Conservation (phyloP, 768 basidiomycete genomes). For the Tephrocybe sp. region DNA sequence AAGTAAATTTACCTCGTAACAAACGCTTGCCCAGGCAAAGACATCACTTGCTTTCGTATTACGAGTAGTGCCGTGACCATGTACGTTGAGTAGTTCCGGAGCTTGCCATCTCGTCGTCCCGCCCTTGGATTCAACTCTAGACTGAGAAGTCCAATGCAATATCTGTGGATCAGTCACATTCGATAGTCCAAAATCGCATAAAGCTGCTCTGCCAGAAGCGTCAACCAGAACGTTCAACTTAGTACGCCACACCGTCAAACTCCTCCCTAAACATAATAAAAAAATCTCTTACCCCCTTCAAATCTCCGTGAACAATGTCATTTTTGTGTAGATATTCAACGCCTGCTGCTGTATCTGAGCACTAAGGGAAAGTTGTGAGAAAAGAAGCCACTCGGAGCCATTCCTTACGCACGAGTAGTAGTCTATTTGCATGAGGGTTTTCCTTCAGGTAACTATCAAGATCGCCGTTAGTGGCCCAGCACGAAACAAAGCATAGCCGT, state of each 20-base stretch:
- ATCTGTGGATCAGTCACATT: constrained; percentile 12
- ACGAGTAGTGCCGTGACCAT: neutral
- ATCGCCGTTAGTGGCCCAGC: constrained; percentile 34
- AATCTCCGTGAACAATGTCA: constrained; percentile 40
- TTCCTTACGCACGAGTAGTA: neutral
- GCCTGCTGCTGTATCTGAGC: constrained; percentile 27
- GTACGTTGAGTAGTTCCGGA: constrained; percentile 16
- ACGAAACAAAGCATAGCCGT: constrained; percentile 30
- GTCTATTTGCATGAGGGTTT: constrained; percentile 7
- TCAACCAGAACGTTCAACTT: constrained; percentile 22
- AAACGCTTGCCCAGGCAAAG: constrained; percentile 15
- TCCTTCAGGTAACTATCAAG: constrained; percentile 20
- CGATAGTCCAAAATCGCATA: constrained; percentile 23
- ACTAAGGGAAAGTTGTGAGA: constrained; percentile 30
- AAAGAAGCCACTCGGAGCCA: constrained; percentile 4
- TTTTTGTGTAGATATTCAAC: constrained; percentile 28
- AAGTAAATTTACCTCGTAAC: constrained; percentile 15
- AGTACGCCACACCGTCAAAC: too few relatives aligned
- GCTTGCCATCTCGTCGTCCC: constrained; percentile 18
- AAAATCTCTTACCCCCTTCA: constrained; percentile 34
- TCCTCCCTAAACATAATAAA: neutral
- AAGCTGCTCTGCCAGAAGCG: constrained; percentile 13
- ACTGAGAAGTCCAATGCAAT: constrained; percentile 12
- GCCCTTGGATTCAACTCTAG: constrained; percentile 1
- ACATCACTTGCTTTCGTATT: constrained; percentile 16